A percentile compares a stretch with the other conserved stretches of the same genome.
These are phyloP conservation scores for Lasiodiplodia gonubiensis DNA, from an alignment of 2,329 filamentous ascomycete species.

Conservation along the genomic window DNA sequence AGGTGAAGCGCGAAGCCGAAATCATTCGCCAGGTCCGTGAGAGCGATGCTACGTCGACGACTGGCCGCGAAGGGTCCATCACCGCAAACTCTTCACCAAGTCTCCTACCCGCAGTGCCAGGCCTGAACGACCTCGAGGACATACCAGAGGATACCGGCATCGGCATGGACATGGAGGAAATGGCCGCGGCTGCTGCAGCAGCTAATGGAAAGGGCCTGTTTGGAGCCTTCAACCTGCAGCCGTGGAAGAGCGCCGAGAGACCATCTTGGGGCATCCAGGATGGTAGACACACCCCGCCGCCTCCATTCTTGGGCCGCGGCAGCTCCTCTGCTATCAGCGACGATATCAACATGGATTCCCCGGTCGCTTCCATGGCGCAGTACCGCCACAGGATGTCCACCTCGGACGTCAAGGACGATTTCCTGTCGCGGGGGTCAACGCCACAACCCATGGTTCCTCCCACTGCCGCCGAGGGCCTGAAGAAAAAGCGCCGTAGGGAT, in stretches of 20 bases:
- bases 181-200: slow-evolving; percentile 41
- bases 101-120: slow-evolving; percentile 62
- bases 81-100: slow-evolving; percentile 73
- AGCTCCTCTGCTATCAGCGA: slow-evolving; percentile 64
- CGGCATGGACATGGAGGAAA: slow-evolving; percentile 54
- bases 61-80: slow-evolving; percentile 41
- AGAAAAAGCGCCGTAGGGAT: slow-evolving; percentile 78
- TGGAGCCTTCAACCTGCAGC: slow-evolving; percentile 76
- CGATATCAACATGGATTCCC: slow-evolving; percentile 75
- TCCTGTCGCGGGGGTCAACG: slow-evolving; percentile 43
- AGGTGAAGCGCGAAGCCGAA: slow-evolving; percentile 89
- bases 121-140: slow-evolving; percentile 68
- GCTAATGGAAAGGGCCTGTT: slow-evolving; percentile 53
- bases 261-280: slow-evolving; percentile 83
- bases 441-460: slow-evolving; percentile 45
- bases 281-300: slow-evolving; percentile 68
- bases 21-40: slow-evolving; percentile 95
- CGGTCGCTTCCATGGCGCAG: slow-evolving; percentile 38
- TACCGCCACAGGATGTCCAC: slow-evolving; percentile 36
- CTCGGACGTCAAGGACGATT: slow-evolving; percentile 19
- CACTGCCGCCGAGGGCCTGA: slow-evolving; percentile 49
- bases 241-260: slow-evolving; percentile 70
- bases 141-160: slow-evolving; percentile 73
- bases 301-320: slow-evolving; percentile 62
- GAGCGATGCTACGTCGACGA: slow-evolving; percentile 50